Conservation (phyloP, 768 basidiomycete genomes). For the Filobasidium floriforme region DNA sequence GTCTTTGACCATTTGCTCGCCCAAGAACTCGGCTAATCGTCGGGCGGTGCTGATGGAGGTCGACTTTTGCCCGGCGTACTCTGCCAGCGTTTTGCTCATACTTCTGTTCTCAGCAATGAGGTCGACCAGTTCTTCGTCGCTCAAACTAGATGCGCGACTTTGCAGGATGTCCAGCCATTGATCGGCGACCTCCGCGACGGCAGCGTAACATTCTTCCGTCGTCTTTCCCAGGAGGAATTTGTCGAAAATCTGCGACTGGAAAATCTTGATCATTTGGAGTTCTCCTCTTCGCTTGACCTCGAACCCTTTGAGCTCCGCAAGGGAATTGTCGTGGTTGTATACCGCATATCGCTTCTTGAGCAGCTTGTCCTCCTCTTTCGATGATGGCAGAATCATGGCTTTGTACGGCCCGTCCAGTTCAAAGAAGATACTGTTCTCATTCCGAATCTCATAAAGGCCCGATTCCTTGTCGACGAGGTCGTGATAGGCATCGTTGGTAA, state of each 20-base stretch:
- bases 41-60: slow-evolving; percentile 95
- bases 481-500: slow-evolving; percentile 98
- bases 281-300: slow-evolving; percentile 97
- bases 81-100: slow-evolving; percentile 93
- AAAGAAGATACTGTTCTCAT: slow-evolving; percentile 99
- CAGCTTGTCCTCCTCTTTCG: slow-evolving; percentile 97
- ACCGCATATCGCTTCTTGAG: slow-evolving; percentile 98
- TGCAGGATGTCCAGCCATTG: slow-evolving; percentile 96
- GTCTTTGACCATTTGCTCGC: slow-evolving; percentile 98
- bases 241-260: slow-evolving; percentile 97
- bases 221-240: slow-evolving; percentile 90
- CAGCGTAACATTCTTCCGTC: slow-evolving; percentile 88
- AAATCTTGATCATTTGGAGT: slow-evolving; percentile 96
- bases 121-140: slow-evolving; percentile 88
- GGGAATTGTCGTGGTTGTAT: slow-evolving; percentile 91
- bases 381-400: slow-evolving; percentile 97
- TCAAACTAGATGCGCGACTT: slow-evolving; percentile 71
- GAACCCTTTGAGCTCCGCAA: slow-evolving; percentile 98
- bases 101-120: slow-evolving; percentile 97
- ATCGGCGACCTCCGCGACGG: slow-evolving; percentile 85
- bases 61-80: slow-evolving; percentile 93
- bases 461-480: slow-evolving; percentile 69
- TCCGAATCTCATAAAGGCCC: slow-evolving; percentile 75
- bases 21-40: slow-evolving; percentile 90
- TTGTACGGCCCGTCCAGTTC: slow-evolving; percentile 97